A percentile compares a stretch with the other conserved stretches of the same genome.
These are phyloP conservation scores for Penicillium maclennaniae DNA, from an alignment of 495 filamentous ascomycete genomes.

Conservation along the genomic window DNA sequence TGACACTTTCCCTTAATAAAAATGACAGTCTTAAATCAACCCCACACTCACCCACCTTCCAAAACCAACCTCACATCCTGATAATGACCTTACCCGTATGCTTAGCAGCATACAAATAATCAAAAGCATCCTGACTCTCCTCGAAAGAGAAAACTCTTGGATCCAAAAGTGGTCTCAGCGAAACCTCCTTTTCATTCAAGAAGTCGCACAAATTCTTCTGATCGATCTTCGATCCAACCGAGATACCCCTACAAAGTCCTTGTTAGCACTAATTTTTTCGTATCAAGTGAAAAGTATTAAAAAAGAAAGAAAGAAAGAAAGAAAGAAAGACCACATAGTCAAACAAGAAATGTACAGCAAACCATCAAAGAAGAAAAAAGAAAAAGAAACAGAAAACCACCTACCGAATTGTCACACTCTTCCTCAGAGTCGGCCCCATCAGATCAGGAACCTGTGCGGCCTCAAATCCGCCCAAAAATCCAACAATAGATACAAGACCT, in stretches of 20 bases:
- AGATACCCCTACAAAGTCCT: neutral
- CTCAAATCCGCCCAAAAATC: neutral
- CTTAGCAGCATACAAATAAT: neutral
- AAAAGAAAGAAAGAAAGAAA: too few relatives aligned
- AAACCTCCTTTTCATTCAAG: neutral
- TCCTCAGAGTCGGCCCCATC: neutral
- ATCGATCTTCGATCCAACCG: neutral
- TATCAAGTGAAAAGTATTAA: too few relatives aligned
- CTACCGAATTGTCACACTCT: neutral
- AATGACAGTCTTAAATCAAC: too few relatives aligned
- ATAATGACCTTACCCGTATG: neutral
- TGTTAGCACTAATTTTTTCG: neutral
- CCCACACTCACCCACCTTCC: too few relatives aligned
- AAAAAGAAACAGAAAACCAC: too few relatives aligned
- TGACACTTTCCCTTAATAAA: too few relatives aligned
- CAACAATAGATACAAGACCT: neutral
- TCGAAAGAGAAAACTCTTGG: neutral
- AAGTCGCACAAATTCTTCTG: slow-evolving; percentile 1
- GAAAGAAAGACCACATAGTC: too few relatives aligned
- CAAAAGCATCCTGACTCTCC: neutral
- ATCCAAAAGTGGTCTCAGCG: neutral
- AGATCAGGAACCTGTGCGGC: neutral
- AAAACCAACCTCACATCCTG: neutral
- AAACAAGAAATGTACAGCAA: too few relatives aligned
- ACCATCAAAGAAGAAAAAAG: too few relatives aligned